Evolutionary conservation across 257 asterid species (phyloP), one percentile per base, ranked within the genome.

Genomic region (Solanum sejunctum): DNA sequence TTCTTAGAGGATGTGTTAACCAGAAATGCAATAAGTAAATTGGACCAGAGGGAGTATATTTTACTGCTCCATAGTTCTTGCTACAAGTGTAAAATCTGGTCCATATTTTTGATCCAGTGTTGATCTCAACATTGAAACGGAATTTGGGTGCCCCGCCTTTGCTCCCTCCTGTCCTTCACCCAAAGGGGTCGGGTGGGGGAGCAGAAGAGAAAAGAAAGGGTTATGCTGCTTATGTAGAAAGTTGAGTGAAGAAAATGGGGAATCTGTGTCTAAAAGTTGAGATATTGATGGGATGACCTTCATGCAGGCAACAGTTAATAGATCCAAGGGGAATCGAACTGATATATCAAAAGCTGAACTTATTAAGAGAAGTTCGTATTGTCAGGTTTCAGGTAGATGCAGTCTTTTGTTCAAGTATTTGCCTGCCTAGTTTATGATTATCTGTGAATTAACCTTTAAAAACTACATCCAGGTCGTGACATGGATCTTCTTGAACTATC

Each of bases 401-500:
- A 52, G 67, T 12, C 58, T 81, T 83, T n/a, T 20, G 71, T 51
- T 28, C 39, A 39, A 57, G 32, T 36, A 3, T 57, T 57, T 36
- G 32, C 66, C 66, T 54, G 9, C 20, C 17, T 78, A 10, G 7
- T 49, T 10, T 41, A 81, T 60, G 18, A 41, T 81, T 58, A 41
- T 58, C 45, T 20, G 39, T 21, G 32, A 26, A 10, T 41, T 56
- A 56, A 67, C 83, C 58, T 61, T 57, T 83, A 15, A 36, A 51
- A 63, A 73, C 20, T 73, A 80, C 64, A 36, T 84, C 86, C 94
- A 94, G 99, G 95, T 43, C 99, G 98, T 1, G 98, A 96, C 85
- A 93, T 94, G 99, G 99, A 96, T 89, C 93, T 96, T 85, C 93
- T 96, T 75, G 99, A 96, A 91, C 84, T 96, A 87, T 90, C 99